Evolutionary conservation across 768 basidiomycete genomes (phyloP), one percentile per base, ranked within the genome.

Genomic region (Podaxis sp.): DNA sequence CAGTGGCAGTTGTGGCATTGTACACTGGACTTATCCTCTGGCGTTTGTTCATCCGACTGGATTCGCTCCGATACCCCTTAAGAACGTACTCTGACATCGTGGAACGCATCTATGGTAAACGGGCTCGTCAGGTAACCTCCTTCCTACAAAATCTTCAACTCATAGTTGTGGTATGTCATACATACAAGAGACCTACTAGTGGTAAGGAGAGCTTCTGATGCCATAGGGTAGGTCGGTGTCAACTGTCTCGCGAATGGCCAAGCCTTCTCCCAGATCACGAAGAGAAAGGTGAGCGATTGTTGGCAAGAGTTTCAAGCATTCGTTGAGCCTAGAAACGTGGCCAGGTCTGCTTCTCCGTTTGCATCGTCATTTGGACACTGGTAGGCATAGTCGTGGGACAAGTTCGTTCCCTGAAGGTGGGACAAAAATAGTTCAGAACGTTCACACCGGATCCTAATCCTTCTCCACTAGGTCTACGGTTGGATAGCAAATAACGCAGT

Each of bases 1-100:
- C 37, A 79, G 77, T 82, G 80, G 81, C 80, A 1, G 57, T 74
- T 0, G 74, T 82, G 65, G 84, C 86, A 0, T 72, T 79, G 21
- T 84, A 85, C 60, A 83, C 82, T 0, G 84, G 85, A 3, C 40
- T 84, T 38, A 73, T 84, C 11, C 74, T 87, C 10, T 86, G 83
- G 83, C 70, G 77, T 32, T 69, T 86, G 38, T 87, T 79, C 69
- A 61, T 83, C 61, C 78, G 79, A 35, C 68, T 87, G 50, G 86
- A 88, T 66, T 86, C 85, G 4, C 72, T 79, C 1, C 73, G 73
- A 37, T 85, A 79, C 66, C 86, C 86, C 0, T 62, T 83, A 21
- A 76, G 74, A 62, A 79, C 80, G 3, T 88, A 86, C 63, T 77
- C 75, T 3, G 86, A 87, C 59, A 73, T 88, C 5, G 81, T 75